These are phyloP conservation scores for Linaria vulgaris DNA, from an alignment of 257 asterid genomes.

Conservation along the genomic window DNA sequence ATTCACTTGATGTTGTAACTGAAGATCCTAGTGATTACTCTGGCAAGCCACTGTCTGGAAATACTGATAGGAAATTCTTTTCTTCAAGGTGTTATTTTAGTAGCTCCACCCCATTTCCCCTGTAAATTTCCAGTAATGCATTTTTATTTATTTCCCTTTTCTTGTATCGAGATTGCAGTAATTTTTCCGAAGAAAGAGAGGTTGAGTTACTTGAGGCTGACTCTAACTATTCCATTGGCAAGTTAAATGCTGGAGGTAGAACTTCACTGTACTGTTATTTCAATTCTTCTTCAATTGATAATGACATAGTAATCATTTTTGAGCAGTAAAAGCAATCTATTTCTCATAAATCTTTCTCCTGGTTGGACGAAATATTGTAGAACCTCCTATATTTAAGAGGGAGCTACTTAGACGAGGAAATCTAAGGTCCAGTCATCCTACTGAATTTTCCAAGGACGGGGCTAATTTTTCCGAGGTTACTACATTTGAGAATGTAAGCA, in stretches of 20 bases:
- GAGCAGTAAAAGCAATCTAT: constrained; percentile 3
- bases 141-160: constrained; percentile 28
- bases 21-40: constrained; percentile 36
- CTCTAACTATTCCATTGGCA: constrained; percentile 33
- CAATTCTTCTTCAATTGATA: constrained; percentile 16
- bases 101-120: constrained; percentile 21
- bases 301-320: constrained; percentile 8
- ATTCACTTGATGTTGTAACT: constrained; percentile 31
- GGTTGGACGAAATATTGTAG: constrained; percentile 42
- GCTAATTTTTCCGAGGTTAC: constrained; percentile 41
- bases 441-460: constrained; percentile 41
- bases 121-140: constrained; percentile 12
- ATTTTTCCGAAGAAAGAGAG: constrained; percentile 40
- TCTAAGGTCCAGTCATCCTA: constrained; percentile 45
- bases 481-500: constrained; percentile 48
- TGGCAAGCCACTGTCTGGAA: constrained; percentile 29
- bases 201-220: constrained; percentile 34
- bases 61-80: constrained; percentile 37
- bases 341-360: constrained; percentile 22
- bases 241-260: constrained; percentile 50
- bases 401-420: constrained; percentile 58
- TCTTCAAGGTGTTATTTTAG: constrained; percentile 49
- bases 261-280: constrained; percentile 9
- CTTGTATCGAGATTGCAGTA: constrained; percentile 32
- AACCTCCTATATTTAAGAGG: constrained; percentile 45